phyloP scores from a whole-genome alignment of 163 green algal species.

The Scenedesmus sp. region DNA sequence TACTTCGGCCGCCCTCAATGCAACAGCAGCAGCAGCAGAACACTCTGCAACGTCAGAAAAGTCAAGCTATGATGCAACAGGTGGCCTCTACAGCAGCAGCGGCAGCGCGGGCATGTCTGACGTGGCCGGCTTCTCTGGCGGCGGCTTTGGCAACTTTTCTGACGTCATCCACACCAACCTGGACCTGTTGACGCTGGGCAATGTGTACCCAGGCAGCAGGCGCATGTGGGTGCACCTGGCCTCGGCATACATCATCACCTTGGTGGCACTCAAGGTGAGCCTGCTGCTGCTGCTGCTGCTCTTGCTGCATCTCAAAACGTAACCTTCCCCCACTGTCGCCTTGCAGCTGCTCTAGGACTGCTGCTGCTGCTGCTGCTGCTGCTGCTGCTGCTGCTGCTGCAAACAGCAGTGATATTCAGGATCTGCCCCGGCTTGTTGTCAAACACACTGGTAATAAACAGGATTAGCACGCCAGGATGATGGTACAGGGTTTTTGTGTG shows the following conservation, averaged over 20 bases:
- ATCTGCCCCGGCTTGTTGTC: no score
- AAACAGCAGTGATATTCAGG: no score
- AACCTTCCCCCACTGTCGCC: no score
- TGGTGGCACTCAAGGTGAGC: slow-evolving; percentile 65
- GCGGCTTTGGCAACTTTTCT: slow-evolving; percentile 25
- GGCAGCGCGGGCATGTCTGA: neutral
- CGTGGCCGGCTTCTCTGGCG: neutral
- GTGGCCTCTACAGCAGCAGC: no score
- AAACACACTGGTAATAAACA: no score
- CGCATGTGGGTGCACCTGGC: slow-evolving; percentile 85
- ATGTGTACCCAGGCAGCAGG: slow-evolving; percentile 60
- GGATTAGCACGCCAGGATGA: no score
- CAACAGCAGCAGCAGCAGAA: neutral
- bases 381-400: no score
- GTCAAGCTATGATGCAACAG: neutral
- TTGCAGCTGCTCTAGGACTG: no score
- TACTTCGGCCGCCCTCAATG: neutral
- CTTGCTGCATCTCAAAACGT: no score
- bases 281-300: neutral
- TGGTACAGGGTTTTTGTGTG: no score
- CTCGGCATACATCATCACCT: slow-evolving; percentile 74
- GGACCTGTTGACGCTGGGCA: slow-evolving; percentile 76
- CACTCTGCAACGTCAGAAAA: neutral
- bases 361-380: no score
- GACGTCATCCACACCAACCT: slow-evolving; percentile 58